Conservation (phyloP, 768 basidiomycete species). For the Amanita thiersii region DNA sequence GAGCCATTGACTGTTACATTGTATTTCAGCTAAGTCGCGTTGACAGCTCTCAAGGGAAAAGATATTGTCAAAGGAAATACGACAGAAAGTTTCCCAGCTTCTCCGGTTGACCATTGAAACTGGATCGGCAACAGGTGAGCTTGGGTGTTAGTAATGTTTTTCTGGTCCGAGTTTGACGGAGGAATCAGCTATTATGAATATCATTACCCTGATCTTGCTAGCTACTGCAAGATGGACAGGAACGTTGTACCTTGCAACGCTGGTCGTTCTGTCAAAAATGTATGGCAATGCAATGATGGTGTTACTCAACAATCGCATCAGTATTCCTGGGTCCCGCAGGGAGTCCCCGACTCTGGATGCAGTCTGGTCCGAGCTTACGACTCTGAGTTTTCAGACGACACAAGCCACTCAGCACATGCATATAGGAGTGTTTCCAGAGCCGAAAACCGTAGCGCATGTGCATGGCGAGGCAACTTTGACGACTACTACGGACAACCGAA, state of each 20-base stretch:
- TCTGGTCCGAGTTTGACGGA: background rate
- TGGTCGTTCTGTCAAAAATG: slow-evolving; percentile 25
- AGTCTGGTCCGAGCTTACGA: too few relatives aligned
- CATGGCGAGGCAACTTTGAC: too few relatives aligned
- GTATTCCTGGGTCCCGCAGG: slow-evolving; percentile 13
- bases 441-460: too few relatives aligned
- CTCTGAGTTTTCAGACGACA: too few relatives aligned
- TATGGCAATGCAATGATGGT: slow-evolving; percentile 26
- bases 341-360: background rate
- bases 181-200: slow-evolving; percentile 20
- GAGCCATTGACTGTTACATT: background rate
- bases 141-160: background rate
- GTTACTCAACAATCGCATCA: slow-evolving; percentile 23
- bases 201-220: slow-evolving; percentile 20
- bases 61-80: slow-evolving; percentile 17
- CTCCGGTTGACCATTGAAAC: slow-evolving; percentile 30
- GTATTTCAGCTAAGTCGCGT: background rate
- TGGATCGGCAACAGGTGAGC: slow-evolving; percentile 21
- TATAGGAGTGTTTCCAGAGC: too few relatives aligned
- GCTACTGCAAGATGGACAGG: slow-evolving; percentile 18
- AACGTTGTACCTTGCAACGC: slow-evolving; percentile 21
- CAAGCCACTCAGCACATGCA: too few relatives aligned
- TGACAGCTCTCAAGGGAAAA: slow-evolving; percentile 16
- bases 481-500: too few relatives aligned
- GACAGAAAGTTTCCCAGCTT: slow-evolving; percentile 18